Percentiles rank a stretch among this genome's conserved stretches.
Evolutionary conservation across 2,329 filamentous ascomycete species (phyloP).

Genomic region (Aspergillus fructus): DNA sequence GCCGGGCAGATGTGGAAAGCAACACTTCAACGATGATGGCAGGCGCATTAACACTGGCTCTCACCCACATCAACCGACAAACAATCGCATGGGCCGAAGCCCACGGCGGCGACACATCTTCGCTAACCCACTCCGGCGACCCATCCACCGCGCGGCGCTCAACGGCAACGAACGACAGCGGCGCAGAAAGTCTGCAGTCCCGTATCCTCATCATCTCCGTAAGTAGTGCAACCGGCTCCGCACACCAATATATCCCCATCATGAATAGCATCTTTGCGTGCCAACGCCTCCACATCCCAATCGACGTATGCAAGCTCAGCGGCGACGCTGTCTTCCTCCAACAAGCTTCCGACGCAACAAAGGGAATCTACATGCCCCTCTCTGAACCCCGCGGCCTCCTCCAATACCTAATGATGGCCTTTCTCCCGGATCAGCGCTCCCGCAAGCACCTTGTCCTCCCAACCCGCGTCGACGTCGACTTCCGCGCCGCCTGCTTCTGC

Average conservation of each 20-base stretch:
- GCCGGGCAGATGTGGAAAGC: conserved; percentile 55
- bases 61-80: conserved; percentile 86
- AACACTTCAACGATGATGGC: conserved; percentile 83
- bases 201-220: conserved; percentile 90
- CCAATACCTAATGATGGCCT: conserved; percentile 92
- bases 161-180: conserved; percentile 20
- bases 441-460: conserved; percentile 70
- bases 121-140: conserved; percentile 32
- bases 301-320: conserved; percentile 85
- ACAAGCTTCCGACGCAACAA: conserved; percentile 76
- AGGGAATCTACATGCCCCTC: conserved; percentile 67
- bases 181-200: conserved; percentile 59
- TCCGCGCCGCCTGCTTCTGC: conserved; percentile 97
- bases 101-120: conserved; percentile 47
- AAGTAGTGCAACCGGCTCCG: conserved; percentile 81
- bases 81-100: conserved; percentile 64
- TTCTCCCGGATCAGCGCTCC: conserved; percentile 70
- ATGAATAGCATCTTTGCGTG: conserved; percentile 99
- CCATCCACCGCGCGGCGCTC: conserved; percentile 20
- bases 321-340: conserved; percentile 90
- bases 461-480: conserved; percentile 84
- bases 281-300: conserved; percentile 80
- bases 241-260: conserved; percentile 90
- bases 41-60: conserved; percentile 83
- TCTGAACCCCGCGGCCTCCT: conserved; percentile 69